Evolutionary conservation across 192 early-diverging fungal species (phyloP).

Genomic region (Entophlyctis helioformis): DNA sequence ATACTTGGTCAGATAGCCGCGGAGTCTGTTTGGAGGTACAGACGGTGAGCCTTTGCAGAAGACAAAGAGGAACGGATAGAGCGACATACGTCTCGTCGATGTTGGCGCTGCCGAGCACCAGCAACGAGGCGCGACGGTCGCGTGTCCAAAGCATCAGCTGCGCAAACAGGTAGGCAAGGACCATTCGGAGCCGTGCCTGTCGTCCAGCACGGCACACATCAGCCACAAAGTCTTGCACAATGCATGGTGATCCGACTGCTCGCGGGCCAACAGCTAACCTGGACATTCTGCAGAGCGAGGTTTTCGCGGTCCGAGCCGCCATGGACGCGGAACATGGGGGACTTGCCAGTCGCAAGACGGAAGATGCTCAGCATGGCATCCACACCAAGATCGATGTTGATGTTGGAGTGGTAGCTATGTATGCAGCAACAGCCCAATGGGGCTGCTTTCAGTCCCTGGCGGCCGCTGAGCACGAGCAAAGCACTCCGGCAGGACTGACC

Average conservation of each 20-base stretch:
- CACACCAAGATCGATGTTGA: conserved; percentile 81
- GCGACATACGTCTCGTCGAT: conserved; percentile 81
- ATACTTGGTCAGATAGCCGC: conserved; percentile 98
- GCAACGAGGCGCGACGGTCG: conserved; percentile 48
- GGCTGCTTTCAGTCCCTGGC: neutral
- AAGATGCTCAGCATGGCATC: conserved; percentile 67
- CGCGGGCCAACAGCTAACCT: conserved; percentile 22
- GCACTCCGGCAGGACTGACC: too few species aligned
- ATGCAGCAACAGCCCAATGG: neutral
- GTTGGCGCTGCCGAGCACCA: conserved; percentile 94
- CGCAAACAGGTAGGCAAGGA: conserved; percentile 88
- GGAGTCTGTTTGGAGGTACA: conserved; percentile 36
- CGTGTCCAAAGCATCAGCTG: conserved; percentile 89
- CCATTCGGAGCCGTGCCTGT: conserved; percentile 86
- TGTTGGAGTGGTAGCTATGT: conserved; percentile 74
- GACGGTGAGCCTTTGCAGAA: neutral
- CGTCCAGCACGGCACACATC: too few species aligned
- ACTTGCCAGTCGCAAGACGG: conserved; percentile 53
- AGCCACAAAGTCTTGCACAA: neutral
- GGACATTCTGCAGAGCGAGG: conserved; percentile 93
- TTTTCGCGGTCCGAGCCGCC: conserved; percentile 83
- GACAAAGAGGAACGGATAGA: neutral
- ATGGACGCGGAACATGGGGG: conserved; percentile 67
- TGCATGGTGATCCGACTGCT: neutral
- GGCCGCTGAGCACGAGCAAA: too few species aligned